Evolutionary conservation across 2,329 filamentous ascomycete species (phyloP).

Genomic region (Drechslerella dactyloides): DNA sequence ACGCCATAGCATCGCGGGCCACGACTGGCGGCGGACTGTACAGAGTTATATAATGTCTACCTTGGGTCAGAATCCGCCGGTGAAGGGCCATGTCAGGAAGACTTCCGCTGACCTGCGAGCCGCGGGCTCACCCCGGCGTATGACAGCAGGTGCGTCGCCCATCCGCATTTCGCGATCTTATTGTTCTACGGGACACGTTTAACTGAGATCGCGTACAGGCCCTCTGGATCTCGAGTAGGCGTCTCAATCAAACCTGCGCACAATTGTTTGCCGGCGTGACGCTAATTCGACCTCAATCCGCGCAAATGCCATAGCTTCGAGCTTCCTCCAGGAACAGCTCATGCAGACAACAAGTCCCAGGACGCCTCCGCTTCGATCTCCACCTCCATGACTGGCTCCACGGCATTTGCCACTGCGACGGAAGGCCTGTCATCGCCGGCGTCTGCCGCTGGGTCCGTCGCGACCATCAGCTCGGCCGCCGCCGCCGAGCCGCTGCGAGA

Average conservation of each 20-base stretch:
- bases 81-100: slow-evolving; percentile 34
- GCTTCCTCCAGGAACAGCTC: slow-evolving; percentile 17
- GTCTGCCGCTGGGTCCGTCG: slow-evolving; percentile 27
- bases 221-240: slow-evolving; percentile 47
- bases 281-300: slow-evolving; percentile 14
- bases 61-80: slow-evolving; percentile 20
- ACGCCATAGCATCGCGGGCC: no score
- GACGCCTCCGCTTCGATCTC: slow-evolving; percentile 35
- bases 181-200: background rate
- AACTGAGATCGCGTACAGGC: slow-evolving; percentile 18
- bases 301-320: slow-evolving; percentile 29
- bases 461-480: slow-evolving; percentile 25
- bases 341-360: slow-evolving; percentile 27
- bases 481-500: slow-evolving; percentile 37
- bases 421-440: slow-evolving; percentile 39
- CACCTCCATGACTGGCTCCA: slow-evolving; percentile 35
- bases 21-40: background rate
- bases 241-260: background rate
- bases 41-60: slow-evolving; percentile 20
- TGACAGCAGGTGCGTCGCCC: slow-evolving; percentile 33
- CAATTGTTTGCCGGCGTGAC: background rate
- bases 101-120: slow-evolving; percentile 45
- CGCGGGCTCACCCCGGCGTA: slow-evolving; percentile 43
- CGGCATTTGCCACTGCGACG: slow-evolving; percentile 38
- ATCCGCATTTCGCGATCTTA: background rate